Percentiles rank a stretch among this genome's conserved stretches.
Evolutionary conservation across 192 early-diverging fungal genomes (phyloP).

Genomic region (Podila minutissima): DNA sequence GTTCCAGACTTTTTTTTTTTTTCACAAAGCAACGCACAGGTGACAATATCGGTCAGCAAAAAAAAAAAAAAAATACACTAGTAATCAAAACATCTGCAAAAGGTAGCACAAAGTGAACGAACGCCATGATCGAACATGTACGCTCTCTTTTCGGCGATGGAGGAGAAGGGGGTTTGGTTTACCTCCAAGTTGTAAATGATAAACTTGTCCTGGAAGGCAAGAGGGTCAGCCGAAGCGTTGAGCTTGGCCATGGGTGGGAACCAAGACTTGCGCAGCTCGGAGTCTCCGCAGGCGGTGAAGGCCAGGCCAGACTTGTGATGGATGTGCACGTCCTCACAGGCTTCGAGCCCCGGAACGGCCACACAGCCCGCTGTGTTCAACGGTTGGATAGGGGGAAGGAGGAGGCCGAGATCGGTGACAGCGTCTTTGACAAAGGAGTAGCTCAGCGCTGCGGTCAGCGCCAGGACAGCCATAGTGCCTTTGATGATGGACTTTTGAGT

Average conservation of each 20-base stretch:
- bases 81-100: background rate
- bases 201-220: slow-evolving; percentile 50
- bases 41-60: too few species aligned
- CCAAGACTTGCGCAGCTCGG: slow-evolving; percentile 58
- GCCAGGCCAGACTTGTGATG: slow-evolving; percentile 61
- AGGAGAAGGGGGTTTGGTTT: slow-evolving; percentile 20
- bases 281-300: slow-evolving; percentile 65
- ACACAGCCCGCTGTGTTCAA: slow-evolving; percentile 31
- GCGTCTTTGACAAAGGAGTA: slow-evolving; percentile 13
- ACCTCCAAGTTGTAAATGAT: slow-evolving; percentile 63
- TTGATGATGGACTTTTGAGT: slow-evolving; percentile 1
- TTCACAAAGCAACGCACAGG: too few species aligned
- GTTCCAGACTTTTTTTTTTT: slow-evolving; percentile 51
- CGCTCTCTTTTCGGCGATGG: background rate
- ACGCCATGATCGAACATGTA: background rate
- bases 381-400: slow-evolving; percentile 12
- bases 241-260: slow-evolving; percentile 42
- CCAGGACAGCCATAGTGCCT: slow-evolving; percentile 3
- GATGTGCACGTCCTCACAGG: slow-evolving; percentile 69
- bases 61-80: too few species aligned
- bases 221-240: slow-evolving; percentile 23
- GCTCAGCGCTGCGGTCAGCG: slow-evolving; percentile 19
- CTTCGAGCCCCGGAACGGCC: slow-evolving; percentile 43
- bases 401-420: slow-evolving; percentile 23
- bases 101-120: background rate